Conservation (phyloP, 352 stramenopile species). For the Aphanomyces stellatus region DNA sequence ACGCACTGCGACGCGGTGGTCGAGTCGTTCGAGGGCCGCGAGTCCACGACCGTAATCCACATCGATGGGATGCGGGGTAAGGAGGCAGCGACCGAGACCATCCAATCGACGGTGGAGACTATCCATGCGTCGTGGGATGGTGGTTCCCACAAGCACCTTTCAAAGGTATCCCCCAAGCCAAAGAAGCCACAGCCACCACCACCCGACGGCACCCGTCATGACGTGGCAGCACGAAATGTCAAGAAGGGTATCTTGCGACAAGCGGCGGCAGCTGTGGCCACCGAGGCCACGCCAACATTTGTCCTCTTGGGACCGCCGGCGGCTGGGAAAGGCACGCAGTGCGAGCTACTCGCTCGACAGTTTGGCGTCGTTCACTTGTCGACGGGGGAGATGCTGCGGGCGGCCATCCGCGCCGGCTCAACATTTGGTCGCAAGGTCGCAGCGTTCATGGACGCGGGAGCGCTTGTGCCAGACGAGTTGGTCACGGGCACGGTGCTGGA, state of each 20-base stretch:
- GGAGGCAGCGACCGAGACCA: too few relatives aligned
- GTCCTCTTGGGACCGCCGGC: conserved; percentile 88
- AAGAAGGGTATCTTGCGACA: neutral
- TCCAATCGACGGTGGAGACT: too few relatives aligned
- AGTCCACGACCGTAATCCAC: too few relatives aligned
- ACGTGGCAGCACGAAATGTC: neutral
- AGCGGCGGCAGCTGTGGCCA: neutral
- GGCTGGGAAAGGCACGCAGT: conserved; percentile 93
- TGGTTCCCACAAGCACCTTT: too few relatives aligned
- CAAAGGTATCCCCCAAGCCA: neutral
- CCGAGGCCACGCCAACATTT: conserved; percentile 22
- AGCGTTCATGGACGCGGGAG: conserved; percentile 84
- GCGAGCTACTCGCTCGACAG: conserved; percentile 79
- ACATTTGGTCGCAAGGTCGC: conserved; percentile 72
- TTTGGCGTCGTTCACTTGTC: conserved; percentile 91
- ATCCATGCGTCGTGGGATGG: too few relatives aligned
- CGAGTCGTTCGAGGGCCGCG: conserved; percentile 33
- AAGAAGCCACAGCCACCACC: neutral
- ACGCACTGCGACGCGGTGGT: conserved; percentile 53
- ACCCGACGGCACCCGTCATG: neutral
- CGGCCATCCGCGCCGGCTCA: conserved; percentile 63
- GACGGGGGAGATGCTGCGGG: conserved; percentile 90
- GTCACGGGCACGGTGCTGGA: conserved; percentile 90
- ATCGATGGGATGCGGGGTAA: too few relatives aligned
- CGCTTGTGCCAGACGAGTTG: conserved; percentile 90